phyloP scores from a whole-genome alignment of 2,329 filamentous ascomycete species.

The Xylariomycetidae sp. region DNA sequence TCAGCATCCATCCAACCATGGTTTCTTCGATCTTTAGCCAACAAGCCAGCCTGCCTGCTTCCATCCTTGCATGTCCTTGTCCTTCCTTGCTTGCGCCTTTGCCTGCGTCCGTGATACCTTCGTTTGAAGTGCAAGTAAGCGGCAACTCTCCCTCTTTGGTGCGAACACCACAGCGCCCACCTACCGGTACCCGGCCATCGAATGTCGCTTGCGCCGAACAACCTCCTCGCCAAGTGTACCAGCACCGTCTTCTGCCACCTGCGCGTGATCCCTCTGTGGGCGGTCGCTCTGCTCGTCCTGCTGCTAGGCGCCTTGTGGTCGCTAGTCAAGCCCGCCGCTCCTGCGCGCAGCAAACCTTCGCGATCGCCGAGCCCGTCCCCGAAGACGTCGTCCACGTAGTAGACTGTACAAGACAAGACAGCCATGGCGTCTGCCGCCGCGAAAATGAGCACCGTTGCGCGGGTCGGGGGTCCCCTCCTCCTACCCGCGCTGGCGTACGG shows the following conservation, averaged over 20 bases:
- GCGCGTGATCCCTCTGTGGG: slow-evolving; percentile 36
- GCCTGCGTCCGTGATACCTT: no score
- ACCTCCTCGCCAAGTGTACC: slow-evolving; percentile 35
- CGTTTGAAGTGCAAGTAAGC: no score
- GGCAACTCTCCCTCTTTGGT: no score
- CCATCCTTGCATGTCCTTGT: no score
- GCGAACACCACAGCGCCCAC: no score
- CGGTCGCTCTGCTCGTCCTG: slow-evolving; percentile 31
- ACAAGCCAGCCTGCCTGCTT: no score
- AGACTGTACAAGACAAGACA: slow-evolving; percentile 2
- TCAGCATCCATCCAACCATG: no score
- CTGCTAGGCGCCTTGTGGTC: slow-evolving; percentile 29
- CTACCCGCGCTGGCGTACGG: slow-evolving; percentile 42
- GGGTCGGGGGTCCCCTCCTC: slow-evolving; percentile 31
- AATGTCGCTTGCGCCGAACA: slow-evolving; percentile 21
- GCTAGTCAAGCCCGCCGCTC: slow-evolving; percentile 13
- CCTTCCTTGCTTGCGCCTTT: no score
- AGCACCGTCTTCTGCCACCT: slow-evolving; percentile 35
- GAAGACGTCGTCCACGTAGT: slow-evolving; percentile 1
- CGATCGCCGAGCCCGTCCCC: no score
- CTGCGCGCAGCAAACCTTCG: slow-evolving; percentile 5
- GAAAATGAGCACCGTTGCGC: slow-evolving; percentile 10
- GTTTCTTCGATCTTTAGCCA: no score
- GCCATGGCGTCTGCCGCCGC: slow-evolving; percentile 23
- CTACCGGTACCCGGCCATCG: no score